Base-by-base conservation (phyloP, 2,329 filamentous ascomycete species). In the Fusarium mexicanum region DNA sequence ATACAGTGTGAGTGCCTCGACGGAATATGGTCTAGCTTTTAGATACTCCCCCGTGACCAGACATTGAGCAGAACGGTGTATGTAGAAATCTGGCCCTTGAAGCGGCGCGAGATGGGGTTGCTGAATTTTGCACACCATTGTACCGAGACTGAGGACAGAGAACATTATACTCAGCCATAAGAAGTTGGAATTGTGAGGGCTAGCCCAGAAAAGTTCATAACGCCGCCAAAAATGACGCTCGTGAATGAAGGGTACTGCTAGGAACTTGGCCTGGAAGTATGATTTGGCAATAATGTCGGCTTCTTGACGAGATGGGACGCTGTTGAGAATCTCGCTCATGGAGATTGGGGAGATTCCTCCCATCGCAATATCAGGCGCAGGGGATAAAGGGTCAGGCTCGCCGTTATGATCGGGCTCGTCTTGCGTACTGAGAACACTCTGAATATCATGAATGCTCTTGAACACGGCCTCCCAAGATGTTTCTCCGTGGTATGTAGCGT, bases 141-240 rank as follows among this genome's bases (percentile, higher is more conserved):
- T 78, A 3, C 85, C 85, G 8, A 83, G 81, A 68, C 81, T 82
- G 44, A 88, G 72, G 53, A 87, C 83, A 11, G 86, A 87, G 66
- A 86, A 86, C 54, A 88, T 79, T 44, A 87, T 85, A 72, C 86
- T 87, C 50, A 87, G 79, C 87, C 87, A 89, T 33, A 88, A 79
- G 18, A 87, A 78, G 68, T 83, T 84, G 7, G 83, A 79, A 1
- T 79, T 78, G 8, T 79, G 73, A 2, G 86, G 84, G 8, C 81
- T 76, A 33, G 74, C 72, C 86, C 87, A 88, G 71, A 88, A 87
- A 9, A 80, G 81, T 46, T 85, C 83, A 73, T 87, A 88, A 44
- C 85, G 83, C 7, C 86, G 81, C 71, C 85, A 83, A 63, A 89
- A 89, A 74, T 87, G 82, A 37, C 79, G 80, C 6, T 79, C 76